Evolutionary conservation across 2,329 filamentous ascomycete species (phyloP), one percentile per base, ranked within the genome.

Genomic region (Lizonia empirigonia): DNA sequence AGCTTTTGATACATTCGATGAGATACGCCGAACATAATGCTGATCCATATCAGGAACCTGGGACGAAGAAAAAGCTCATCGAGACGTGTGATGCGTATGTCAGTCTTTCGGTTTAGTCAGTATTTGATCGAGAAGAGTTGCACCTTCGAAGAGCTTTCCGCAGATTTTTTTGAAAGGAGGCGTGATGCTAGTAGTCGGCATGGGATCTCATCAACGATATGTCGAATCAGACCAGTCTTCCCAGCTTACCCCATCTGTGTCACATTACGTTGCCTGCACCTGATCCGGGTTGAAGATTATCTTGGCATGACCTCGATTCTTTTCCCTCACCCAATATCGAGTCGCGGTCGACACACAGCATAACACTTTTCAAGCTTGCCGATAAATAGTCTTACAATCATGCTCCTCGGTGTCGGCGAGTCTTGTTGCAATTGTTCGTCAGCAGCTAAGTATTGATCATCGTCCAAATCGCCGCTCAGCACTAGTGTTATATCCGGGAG

Each of bases 21-120:
- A 10, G 10, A 16, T 16, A 1, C 9, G 4, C n/a, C n/a, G n/a
- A n/a, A n/a, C n/a, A n/a, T n/a, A n/a, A n/a, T 24, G 34, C 50
- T 60, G 24, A 61, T 18, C 13, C 7, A 3, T n/a, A 8, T 9
- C 23, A 63, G 60, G 66, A 69, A 44, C 65, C 65, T 5, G 59
- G 59, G 13, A 69, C 63, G 5, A 56, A 56, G 44, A 61, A 58
- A 44, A 67, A 60, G 44, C 44, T 68, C 26, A 57, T 59, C 2
- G 63, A 68, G 29, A 37, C 38, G 6, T 66, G 63, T 32, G 62
- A 67, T 13, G 63, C 60, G 27, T 69, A 66, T 46, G 64, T 59
- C 2, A 19, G n/a, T 18, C 37, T 47, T 16, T 38, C 42, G 13
- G 22, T 27, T 18, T 40, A 30, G 18, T 29, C 5, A 12, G 7